Evolutionary conservation across 2,329 filamentous ascomycete species (phyloP).

Genomic region (Clarireedia sp.): DNA sequence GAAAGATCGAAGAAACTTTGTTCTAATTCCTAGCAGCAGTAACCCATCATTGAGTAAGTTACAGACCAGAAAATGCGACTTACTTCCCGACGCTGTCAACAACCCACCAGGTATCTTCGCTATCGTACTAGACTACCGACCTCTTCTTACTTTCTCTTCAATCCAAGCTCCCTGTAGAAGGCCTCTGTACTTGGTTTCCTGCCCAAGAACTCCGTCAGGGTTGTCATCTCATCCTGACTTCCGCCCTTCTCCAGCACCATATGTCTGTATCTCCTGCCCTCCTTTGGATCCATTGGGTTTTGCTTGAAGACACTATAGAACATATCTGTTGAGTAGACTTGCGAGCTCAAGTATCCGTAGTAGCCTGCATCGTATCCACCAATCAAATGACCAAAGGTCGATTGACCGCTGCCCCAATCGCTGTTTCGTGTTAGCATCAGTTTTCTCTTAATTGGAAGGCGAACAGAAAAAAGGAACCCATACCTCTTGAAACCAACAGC

Average conservation of each 20-base stretch:
- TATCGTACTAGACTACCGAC: too few species aligned
- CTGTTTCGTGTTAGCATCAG: neutral
- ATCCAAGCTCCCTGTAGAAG: conserved; percentile 71
- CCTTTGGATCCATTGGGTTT: conserved; percentile 67
- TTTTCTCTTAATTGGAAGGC: neutral
- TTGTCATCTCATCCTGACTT: conserved; percentile 72
- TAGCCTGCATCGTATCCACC: conserved; percentile 82
- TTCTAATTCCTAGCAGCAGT: too few species aligned
- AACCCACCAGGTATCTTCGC: too few species aligned
- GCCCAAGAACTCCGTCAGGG: conserved; percentile 69
- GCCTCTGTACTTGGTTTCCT: conserved; percentile 68
- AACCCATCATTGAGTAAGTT: too few species aligned
- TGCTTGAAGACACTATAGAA: conserved; percentile 73
- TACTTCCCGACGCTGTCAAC: too few species aligned
- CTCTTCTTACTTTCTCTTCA: conserved; percentile 19
- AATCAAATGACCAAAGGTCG: conserved; percentile 75
- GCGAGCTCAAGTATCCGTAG: conserved; percentile 66
- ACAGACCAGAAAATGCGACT: too few species aligned
- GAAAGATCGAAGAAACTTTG: too few species aligned
- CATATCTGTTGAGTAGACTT: conserved; percentile 82
- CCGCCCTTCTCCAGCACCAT: conserved; percentile 72
- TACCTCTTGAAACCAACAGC: conserved; percentile 41
- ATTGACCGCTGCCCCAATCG: conserved; percentile 68
- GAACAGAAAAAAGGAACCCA: neutral
- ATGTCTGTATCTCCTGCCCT: conserved; percentile 69